phyloP scores from a whole-genome alignment of 371 early-diverging fungal genomes.

The Dichotomocladium elegans region DNA sequence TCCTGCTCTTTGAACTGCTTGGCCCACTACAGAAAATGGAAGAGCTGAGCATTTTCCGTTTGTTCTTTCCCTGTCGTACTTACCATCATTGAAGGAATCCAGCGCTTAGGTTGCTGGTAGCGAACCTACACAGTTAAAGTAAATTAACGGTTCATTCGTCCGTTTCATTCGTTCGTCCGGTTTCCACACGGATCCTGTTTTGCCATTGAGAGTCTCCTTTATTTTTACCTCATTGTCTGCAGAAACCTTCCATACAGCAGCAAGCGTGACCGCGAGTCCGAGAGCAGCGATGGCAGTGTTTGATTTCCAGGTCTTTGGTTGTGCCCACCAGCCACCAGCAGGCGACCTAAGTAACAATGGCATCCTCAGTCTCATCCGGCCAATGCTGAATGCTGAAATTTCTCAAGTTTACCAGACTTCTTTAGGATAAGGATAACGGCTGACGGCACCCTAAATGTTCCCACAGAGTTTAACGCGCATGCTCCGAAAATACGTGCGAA shows the following conservation, averaged over 20 bases:
- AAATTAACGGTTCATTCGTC: too few relatives aligned
- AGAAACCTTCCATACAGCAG: slow-evolving; percentile 71
- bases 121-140: too few relatives aligned
- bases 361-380: too few relatives aligned
- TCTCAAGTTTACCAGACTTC: slow-evolving; percentile 53
- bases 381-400: not conserved
- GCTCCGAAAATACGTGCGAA: too few relatives aligned
- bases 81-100: slow-evolving; percentile 82
- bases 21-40: slow-evolving; percentile 52
- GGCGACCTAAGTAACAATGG: slow-evolving; percentile 68
- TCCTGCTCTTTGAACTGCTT: slow-evolving; percentile 67
- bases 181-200: too few relatives aligned
- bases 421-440: slow-evolving; percentile 61
- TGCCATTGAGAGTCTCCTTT: not conserved
- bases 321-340: slow-evolving; percentile 89
- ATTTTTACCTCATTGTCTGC: slow-evolving; percentile 73
- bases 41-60: not conserved
- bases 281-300: slow-evolving; percentile 74
- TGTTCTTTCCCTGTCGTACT: too few relatives aligned
- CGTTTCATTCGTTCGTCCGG: too few relatives aligned
- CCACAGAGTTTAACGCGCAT: too few relatives aligned
- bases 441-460: slow-evolving; percentile 60
- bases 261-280: slow-evolving; percentile 62
- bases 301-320: slow-evolving; percentile 76
- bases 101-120: slow-evolving; percentile 68